phyloP scores from a whole-genome alignment of 2,329 filamentous ascomycete genomes.

The Mycosphaerella sp. region DNA sequence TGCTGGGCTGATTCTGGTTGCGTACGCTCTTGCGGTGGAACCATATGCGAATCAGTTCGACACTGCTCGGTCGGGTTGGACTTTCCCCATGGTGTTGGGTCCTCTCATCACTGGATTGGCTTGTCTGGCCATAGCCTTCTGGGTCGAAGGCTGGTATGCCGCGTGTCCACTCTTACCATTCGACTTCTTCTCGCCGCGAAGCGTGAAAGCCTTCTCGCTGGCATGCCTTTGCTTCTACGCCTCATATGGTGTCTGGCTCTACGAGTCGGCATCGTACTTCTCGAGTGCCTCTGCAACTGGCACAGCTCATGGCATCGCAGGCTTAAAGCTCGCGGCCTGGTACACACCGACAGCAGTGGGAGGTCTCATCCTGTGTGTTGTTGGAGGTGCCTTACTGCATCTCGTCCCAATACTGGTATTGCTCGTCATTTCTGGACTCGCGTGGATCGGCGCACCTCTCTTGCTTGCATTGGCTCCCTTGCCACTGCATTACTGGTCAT shows the following conservation, averaged over 20 bases:
- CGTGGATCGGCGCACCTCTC: constrained; percentile 34
- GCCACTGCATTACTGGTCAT: constrained; percentile 33
- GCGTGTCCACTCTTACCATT: constrained; percentile 33
- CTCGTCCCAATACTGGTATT: constrained; percentile 28
- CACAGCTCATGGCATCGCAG: constrained; percentile 20
- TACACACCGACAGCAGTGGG: constrained; percentile 33
- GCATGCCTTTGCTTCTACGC: constrained; percentile 35
- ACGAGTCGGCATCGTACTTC: constrained; percentile 29
- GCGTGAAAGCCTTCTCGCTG: constrained; percentile 30
- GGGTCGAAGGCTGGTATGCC: constrained; percentile 33
- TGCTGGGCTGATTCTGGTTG: constrained; percentile 31
- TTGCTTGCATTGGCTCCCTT: constrained; percentile 31
- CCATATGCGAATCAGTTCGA: constrained; percentile 23
- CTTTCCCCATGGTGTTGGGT: constrained; percentile 25
- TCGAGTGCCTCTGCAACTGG: constrained; percentile 18
- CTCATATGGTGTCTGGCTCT: constrained; percentile 32
- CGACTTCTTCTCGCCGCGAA: constrained; percentile 32
- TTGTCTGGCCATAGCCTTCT: constrained; percentile 28
- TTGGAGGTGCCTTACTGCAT: constrained; percentile 30
- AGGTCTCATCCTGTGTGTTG: constrained; percentile 31
- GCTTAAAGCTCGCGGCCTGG: constrained; percentile 31
- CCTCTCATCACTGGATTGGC: constrained; percentile 28
- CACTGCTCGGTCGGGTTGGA: constrained; percentile 23
- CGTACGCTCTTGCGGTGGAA: constrained; percentile 33
- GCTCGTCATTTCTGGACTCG: constrained; percentile 29